Conservation (phyloP, 108 stramenopile species). For the Fragilaria crotonensis region DNA sequence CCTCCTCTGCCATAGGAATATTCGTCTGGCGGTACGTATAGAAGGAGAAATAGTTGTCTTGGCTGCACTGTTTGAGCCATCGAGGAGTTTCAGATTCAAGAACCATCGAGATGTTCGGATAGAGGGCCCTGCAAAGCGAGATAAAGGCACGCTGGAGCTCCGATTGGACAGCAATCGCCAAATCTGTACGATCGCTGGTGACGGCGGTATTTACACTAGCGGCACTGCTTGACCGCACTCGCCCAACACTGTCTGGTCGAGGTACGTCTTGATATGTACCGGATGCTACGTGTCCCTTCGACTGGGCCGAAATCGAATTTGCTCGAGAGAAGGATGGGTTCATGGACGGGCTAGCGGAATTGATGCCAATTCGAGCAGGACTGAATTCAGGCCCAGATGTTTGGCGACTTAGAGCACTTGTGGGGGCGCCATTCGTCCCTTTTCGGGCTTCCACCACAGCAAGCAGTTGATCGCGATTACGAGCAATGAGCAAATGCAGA, state of each 20-base stretch:
- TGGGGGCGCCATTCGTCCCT: constrained; percentile 4
- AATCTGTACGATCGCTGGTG: constrained; percentile 53
- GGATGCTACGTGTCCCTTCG: neutral
- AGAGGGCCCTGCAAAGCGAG: constrained; percentile 48
- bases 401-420: constrained; percentile 3
- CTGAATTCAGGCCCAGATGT: neutral
- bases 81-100: constrained; percentile 57
- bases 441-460: constrained; percentile 23
- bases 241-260: neutral
- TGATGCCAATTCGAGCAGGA: neutral
- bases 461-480: constrained; percentile 73
- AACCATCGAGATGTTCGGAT: constrained; percentile 52
- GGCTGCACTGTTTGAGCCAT: constrained; percentile 66
- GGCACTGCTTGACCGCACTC: neutral
- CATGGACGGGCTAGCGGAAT: neutral
- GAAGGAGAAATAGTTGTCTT: constrained; percentile 72
- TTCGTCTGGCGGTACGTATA: constrained; percentile 59
- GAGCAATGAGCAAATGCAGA: constrained; percentile 68
- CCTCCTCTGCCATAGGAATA: constrained; percentile 39
- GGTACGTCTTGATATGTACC: neutral
- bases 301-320: neutral
- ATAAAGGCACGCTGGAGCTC: constrained; percentile 80
- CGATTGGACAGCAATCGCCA: constrained; percentile 80
- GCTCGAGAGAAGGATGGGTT: constrained; percentile 7
- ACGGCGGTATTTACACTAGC: neutral